Base-by-base conservation (phyloP, 2,329 filamentous ascomycete species). In the Meredithiella fracta region DNA sequence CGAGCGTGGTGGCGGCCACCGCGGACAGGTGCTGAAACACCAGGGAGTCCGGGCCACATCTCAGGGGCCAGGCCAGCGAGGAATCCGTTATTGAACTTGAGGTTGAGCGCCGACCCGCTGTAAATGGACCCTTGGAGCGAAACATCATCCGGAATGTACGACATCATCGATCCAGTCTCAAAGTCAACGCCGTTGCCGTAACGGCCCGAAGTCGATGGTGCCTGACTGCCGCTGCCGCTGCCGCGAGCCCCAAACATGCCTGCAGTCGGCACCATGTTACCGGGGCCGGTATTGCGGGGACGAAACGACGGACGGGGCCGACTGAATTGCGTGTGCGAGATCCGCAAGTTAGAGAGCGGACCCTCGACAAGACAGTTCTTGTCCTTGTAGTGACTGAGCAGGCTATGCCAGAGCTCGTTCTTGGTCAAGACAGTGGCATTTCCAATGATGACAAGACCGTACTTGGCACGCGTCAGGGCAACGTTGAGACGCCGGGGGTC, bases 351-450 rank as follows among this genome's bases (percentile, higher is more conserved):
- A 60, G 85, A 92, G 61, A 98, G 74, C 20, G 92, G 91, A 0
- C 92, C 92, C 67, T 98, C 92, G 4, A 98, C 92, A 11, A 98
- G 79, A 67, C 91, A 97, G 64, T 94, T 94, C 63, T 82, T 83
- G 67, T 97, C 90, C 73, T 97, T 97, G 77, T 96, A 98, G 68
- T 98, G 92, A 40, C 91, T 77, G 37, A 98, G 75, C 25, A 98
- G 79, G 65, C 90, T 90, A 67, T 98, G 92, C 92, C 92, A 98
- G 40, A 98, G 76, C 60, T 94, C 92, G 67, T 98, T 92, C 74
- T 98, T 98, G 42, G 90, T 92, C 47, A 98, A 73, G 38, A 98
- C 90, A 72, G 97, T 97, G 31, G 92, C 92, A 65, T 98, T 98
- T 60, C 92, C 92, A 7, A 98, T 81, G 65, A 98, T 96, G 59